A percentile compares a stretch with the other conserved stretches of the same genome.
Evolutionary conservation across 2,329 filamentous ascomycete genomes (phyloP).

Genomic region (Fusarium redolens): DNA sequence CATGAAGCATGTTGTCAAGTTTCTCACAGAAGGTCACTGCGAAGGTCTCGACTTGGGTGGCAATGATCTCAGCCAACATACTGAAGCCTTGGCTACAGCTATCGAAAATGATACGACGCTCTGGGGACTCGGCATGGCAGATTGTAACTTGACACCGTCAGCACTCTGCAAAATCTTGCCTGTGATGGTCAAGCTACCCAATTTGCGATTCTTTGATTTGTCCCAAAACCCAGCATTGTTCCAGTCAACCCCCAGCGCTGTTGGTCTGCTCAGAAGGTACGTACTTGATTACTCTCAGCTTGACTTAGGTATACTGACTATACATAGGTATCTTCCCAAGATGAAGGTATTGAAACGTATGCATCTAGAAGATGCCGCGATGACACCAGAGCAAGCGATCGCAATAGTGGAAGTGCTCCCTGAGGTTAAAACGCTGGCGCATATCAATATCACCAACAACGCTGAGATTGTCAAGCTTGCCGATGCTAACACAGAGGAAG

Average conservation of each 20-base stretch:
- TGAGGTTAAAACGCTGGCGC: conserved; percentile 82
- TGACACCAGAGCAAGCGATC: conserved; percentile 90
- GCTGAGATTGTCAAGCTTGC: conserved; percentile 76
- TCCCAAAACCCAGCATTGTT: conserved; percentile 91
- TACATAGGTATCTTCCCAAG: conserved; percentile 76
- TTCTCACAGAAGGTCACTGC: conserved; percentile 80
- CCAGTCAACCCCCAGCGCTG: conserved; percentile 75
- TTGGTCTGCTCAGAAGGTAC: conserved; percentile 79
- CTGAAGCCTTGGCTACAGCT: conserved; percentile 64
- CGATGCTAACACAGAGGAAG: conserved; percentile 78
- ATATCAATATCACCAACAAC: conserved; percentile 90
- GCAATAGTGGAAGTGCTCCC: conserved; percentile 90
- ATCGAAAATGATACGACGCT: conserved; percentile 68
- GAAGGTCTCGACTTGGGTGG: conserved; percentile 91
- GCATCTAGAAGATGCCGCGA: conserved; percentile 84
- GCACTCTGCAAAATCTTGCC: conserved; percentile 82
- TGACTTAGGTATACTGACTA: conserved; percentile 11
- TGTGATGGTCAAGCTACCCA: conserved; percentile 73
- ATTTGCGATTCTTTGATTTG: conserved; percentile 89
- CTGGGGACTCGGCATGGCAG: conserved; percentile 86
- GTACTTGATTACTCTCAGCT: conserved; percentile 39
- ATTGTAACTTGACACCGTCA: conserved; percentile 81
- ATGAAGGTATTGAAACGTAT: conserved; percentile 83
- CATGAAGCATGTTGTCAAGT: conserved; percentile 79
- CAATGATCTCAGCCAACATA: conserved; percentile 74